These are phyloP conservation scores for Plasmodium inui DNA, from an alignment of 169 alveolate species.

Conservation along the genomic window DNA sequence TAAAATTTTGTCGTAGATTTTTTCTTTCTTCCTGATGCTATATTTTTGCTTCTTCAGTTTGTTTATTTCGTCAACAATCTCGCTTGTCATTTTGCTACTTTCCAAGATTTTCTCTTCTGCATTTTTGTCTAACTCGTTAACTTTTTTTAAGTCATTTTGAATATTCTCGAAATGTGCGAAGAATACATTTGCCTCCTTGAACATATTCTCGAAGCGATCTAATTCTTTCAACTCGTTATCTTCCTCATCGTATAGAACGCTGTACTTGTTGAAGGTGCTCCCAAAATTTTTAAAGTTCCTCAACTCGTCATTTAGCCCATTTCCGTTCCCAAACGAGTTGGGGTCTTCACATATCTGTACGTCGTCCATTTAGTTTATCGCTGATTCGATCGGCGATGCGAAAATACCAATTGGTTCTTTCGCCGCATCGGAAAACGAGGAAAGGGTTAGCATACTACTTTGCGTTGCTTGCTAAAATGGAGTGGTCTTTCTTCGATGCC, in stretches of 20 bases:
- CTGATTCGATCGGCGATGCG: background rate
- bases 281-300: background rate
- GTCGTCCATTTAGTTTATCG: conserved; percentile 22
- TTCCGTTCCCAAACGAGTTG: background rate
- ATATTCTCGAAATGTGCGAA: conserved; percentile 47
- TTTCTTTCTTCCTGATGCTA: conserved; percentile 54
- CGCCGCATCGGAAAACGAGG: background rate
- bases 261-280: conserved; percentile 35
- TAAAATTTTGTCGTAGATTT: conserved; percentile 40
- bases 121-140: conserved; percentile 40
- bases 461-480: background rate
- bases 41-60: conserved; percentile 42
- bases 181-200: conserved; percentile 5
- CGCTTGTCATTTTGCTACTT: conserved; percentile 43
- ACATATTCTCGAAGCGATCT: conserved; percentile 13
- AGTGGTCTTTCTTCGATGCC: background rate
- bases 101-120: conserved; percentile 21
- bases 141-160: conserved; percentile 12
- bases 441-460: background rate
- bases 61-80: conserved; percentile 31
- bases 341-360: conserved; percentile 4
- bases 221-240: conserved; percentile 31
- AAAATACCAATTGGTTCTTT: background rate
- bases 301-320: background rate
- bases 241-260: conserved; percentile 27